Percentiles rank a stretch among this genome's conserved stretches.
These are phyloP conservation scores for Balansia obtecta DNA, from an alignment of 2,329 filamentous ascomycete species.

Conservation along the genomic window DNA sequence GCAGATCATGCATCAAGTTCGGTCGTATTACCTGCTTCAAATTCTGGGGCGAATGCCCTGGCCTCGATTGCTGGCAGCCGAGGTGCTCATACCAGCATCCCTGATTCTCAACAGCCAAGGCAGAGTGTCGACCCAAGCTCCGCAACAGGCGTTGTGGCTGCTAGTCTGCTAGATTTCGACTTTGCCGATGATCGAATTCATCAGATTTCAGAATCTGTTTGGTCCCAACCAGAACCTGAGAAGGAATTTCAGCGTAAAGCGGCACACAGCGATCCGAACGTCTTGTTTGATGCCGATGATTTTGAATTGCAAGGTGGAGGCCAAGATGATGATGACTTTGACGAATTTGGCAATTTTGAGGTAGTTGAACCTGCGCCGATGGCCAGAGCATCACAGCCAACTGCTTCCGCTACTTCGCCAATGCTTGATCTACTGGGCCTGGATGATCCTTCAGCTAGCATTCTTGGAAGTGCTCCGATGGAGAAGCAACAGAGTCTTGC, in stretches of 20 bases:
- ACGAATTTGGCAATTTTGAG: slow-evolving; percentile 49
- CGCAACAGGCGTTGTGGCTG: not conserved
- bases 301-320: slow-evolving; percentile 30
- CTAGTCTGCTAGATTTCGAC: not conserved
- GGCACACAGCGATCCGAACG: slow-evolving; percentile 30
- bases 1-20: slow-evolving; percentile 23
- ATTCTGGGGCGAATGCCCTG: not conserved
- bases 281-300: slow-evolving; percentile 55
- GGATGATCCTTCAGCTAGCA: slow-evolving; percentile 17
- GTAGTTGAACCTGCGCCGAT: slow-evolving; percentile 20
- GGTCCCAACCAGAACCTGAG: slow-evolving; percentile 6
- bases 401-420: not conserved
- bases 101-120: not conserved
- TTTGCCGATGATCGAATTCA: not conserved
- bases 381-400: not conserved
- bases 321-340: slow-evolving; percentile 31
- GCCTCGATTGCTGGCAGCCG: not conserved
- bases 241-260: slow-evolving; percentile 14
- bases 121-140: not conserved
- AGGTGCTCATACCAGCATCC: not conserved
- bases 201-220: slow-evolving; percentile 9
- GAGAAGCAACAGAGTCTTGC: slow-evolving; percentile 1
- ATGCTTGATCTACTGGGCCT: slow-evolving; percentile 29
- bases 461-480: not conserved
- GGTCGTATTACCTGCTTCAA: not conserved